Evolutionary conservation across 2,329 filamentous ascomycete genomes (phyloP).

Genomic region (Coniochaeta hoffmannii): DNA sequence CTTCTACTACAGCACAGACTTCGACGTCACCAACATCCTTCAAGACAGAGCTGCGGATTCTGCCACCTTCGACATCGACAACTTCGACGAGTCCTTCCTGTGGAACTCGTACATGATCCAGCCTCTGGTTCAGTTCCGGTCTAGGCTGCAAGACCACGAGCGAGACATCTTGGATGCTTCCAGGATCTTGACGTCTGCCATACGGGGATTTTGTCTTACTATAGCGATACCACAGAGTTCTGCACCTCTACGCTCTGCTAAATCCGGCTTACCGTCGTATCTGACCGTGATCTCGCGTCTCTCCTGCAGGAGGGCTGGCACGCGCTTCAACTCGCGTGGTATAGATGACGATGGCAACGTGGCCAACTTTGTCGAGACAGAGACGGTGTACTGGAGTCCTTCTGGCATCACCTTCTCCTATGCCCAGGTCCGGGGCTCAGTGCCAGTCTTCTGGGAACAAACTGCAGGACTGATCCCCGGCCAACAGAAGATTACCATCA

Average conservation of each 20-base stretch:
- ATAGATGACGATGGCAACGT: constrained; percentile 98
- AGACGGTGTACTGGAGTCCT: constrained; percentile 84
- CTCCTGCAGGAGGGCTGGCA: constrained; percentile 85
- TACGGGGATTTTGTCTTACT: constrained; percentile 84
- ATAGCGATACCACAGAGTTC: constrained; percentile 73
- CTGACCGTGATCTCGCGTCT: constrained; percentile 87
- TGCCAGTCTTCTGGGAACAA: constrained; percentile 97
- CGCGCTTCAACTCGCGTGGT: constrained; percentile 91
- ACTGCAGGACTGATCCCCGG: constrained; percentile 78
- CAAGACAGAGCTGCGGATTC: constrained; percentile 78
- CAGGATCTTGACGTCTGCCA: constrained; percentile 84
- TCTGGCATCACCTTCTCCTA: constrained; percentile 81
- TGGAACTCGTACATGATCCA: constrained; percentile 99
- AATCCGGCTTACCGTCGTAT: constrained; percentile 69
- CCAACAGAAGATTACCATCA: constrained; percentile 90
- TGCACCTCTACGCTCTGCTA: constrained; percentile 59
- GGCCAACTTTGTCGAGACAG: constrained; percentile 97
- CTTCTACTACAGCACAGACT: constrained; percentile 98
- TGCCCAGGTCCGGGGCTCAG: constrained; percentile 83
- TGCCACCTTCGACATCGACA: constrained; percentile 80
- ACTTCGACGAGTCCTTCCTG: constrained; percentile 83
- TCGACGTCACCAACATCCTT: constrained; percentile 87
- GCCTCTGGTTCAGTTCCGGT: constrained; percentile 83
- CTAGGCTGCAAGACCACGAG: constrained; percentile 67
- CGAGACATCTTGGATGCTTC: constrained; percentile 76